phyloP scores from a whole-genome alignment of 768 basidiomycete genomes.

The Fibroporia radiculosa region DNA sequence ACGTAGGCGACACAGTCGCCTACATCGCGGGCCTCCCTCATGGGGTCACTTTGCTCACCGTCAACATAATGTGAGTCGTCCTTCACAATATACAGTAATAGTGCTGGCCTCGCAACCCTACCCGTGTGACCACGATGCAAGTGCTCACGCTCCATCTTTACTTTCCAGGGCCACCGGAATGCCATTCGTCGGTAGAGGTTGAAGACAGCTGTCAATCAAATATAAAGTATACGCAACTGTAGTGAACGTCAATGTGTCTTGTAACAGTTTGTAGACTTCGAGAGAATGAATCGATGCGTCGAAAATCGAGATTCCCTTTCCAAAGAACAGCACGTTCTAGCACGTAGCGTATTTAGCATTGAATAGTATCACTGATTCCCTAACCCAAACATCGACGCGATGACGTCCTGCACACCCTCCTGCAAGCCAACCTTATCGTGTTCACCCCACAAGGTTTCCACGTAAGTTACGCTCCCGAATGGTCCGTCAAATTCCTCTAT shows the following conservation, averaged over 20 bases:
- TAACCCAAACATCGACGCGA: conserved; percentile 21
- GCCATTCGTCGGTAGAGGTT: conserved; percentile 43
- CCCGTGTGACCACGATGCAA: too few species aligned
- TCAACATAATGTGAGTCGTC: conserved; percentile 63
- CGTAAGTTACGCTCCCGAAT: conserved; percentile 39
- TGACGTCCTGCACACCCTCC: conserved; percentile 64
- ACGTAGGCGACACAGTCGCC: conserved; percentile 67
- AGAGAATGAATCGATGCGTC: too few species aligned
- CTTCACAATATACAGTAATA: not conserved
- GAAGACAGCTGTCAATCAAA: too few species aligned
- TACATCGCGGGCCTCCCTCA: conserved; percentile 64
- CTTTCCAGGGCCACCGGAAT: conserved; percentile 33
- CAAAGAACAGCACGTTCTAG: too few species aligned
- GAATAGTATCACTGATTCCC: too few species aligned
- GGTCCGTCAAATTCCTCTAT: conserved; percentile 45
- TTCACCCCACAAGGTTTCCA: conserved; percentile 49
- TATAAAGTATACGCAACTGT: too few species aligned
- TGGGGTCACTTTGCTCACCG: conserved; percentile 60
- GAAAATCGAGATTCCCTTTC: too few species aligned
- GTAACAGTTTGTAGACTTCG: too few species aligned
- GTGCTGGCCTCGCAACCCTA: not conserved
- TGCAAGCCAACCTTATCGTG: conserved; percentile 52
- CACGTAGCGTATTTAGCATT: too few species aligned
- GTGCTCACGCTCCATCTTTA: not conserved
- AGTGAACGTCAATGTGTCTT: too few species aligned